Percentiles rank a stretch among this genome's conserved stretches.
Conservation (phyloP, 306 rosid species). For the Elaeagnus macrophylla region DNA sequence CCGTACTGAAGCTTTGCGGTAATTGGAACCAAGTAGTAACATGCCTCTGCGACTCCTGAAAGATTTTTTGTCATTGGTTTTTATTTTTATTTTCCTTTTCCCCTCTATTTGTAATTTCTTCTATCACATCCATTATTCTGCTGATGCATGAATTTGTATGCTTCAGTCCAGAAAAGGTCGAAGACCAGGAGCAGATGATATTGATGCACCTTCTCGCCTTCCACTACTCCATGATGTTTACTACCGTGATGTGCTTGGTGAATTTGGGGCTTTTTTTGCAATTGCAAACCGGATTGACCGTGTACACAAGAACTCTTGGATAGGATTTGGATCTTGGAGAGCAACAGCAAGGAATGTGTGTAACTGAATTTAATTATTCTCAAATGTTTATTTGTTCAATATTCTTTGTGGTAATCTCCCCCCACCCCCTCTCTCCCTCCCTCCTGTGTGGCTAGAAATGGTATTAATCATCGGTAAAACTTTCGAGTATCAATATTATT, state of each 20-base stretch:
- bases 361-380: neutral
- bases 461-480: too few species aligned
- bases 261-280: conserved; percentile 82
- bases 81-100: neutral
- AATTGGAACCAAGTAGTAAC: too few species aligned
- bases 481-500: too few species aligned
- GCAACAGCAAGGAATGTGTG: conserved; percentile 86
- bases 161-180: conserved; percentile 73
- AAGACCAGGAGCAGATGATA: conserved; percentile 67
- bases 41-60: too few species aligned
- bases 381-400: neutral
- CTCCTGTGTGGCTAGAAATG: too few species aligned
- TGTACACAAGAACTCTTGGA: conserved; percentile 94
- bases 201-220: conserved; percentile 89
- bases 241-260: conserved; percentile 79
- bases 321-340: conserved; percentile 98
- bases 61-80: neutral
- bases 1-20: too few species aligned
- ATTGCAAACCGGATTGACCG: conserved; percentile 82
- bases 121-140: neutral
- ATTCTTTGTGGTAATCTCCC: neutral
- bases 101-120: neutral
- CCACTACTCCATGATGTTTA: conserved; percentile 65
- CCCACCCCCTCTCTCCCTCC: neutral
- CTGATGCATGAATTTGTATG: conserved; percentile 9